Conservation (phyloP, 2,329 filamentous ascomycete genomes). For the Berkeleyomyces rouxiae region DNA sequence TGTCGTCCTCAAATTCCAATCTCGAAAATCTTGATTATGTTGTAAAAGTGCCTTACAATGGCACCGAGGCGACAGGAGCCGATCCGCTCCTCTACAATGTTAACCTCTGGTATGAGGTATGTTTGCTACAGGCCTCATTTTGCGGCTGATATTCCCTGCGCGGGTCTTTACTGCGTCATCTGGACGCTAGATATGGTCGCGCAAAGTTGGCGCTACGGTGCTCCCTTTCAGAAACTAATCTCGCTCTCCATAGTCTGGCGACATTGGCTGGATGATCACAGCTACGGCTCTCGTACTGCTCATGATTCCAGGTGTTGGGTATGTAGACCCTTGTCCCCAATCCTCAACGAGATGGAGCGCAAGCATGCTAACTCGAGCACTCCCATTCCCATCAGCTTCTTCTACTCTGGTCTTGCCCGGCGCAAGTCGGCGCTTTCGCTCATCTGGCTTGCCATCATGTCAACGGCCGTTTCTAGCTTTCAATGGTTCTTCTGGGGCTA, state of each 20-base stretch:
- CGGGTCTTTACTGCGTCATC: background rate
- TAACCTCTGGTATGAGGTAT: conserved; percentile 63
- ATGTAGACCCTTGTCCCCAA: conserved; percentile 19
- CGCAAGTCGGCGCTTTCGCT: conserved; percentile 78
- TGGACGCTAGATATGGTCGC: background rate
- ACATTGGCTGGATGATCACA: conserved; percentile 73
- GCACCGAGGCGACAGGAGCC: conserved; percentile 46
- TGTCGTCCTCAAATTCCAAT: conserved; percentile 24
- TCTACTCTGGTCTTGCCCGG: conserved; percentile 80
- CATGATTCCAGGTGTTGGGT: conserved; percentile 83
- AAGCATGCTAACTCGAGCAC: background rate
- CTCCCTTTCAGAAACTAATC: background rate
- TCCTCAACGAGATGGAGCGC: conserved; percentile 1
- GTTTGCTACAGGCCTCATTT: conserved; percentile 16
- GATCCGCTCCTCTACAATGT: conserved; percentile 51
- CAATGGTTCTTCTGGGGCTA: conserved; percentile 96
- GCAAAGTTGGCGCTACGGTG: background rate
- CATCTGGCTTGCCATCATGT: conserved; percentile 83
- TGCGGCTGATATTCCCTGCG: background rate
- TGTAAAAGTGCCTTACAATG: conserved; percentile 43
- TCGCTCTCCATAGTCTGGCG: conserved; percentile 41
- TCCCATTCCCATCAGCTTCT: conserved; percentile 36
- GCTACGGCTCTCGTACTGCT: conserved; percentile 70
- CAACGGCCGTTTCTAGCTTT: conserved; percentile 66
- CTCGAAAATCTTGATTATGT: conserved; percentile 30